Evolutionary conservation across 1,139 yeast species (phyloP).

Genomic region (Diutina neorugosa): DNA sequence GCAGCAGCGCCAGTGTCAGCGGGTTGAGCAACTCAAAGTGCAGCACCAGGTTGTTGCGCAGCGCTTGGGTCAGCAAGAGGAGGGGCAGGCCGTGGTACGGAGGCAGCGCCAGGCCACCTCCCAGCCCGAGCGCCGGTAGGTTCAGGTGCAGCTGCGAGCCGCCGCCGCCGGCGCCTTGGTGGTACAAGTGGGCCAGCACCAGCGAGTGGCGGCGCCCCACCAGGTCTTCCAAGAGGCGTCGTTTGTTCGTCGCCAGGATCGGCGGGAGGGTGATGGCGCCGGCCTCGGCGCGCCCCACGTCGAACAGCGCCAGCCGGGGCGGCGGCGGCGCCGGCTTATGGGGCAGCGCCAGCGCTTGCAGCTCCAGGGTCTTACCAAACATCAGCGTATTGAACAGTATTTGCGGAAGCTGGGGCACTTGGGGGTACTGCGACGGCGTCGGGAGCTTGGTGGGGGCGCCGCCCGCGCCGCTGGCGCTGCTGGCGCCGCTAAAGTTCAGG

Average conservation of each 20-base stretch:
- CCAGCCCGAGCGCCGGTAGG: not conserved
- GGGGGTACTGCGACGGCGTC: slow-evolving; percentile 8
- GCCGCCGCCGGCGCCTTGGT: not conserved
- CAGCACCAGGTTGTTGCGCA: slow-evolving; percentile 25
- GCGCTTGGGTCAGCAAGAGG: slow-evolving; percentile 4
- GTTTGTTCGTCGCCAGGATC: slow-evolving; percentile 1
- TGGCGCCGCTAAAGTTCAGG: not conserved
- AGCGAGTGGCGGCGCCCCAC: slow-evolving; percentile 3
- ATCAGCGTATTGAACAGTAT: slow-evolving; percentile 29
- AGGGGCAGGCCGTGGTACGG: slow-evolving; percentile 7
- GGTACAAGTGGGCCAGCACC: slow-evolving; percentile 4
- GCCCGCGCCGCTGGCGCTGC: not conserved
- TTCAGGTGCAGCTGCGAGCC: not conserved
- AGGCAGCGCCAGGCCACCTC: slow-evolving; percentile 26
- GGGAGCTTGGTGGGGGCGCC: not conserved
- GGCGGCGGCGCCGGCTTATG: slow-evolving; percentile 6
- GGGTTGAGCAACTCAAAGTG: slow-evolving; percentile 19
- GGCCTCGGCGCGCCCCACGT: not conserved
- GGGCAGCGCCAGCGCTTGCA: not conserved
- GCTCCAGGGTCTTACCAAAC: slow-evolving; percentile 15
- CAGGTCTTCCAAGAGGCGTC: slow-evolving; percentile 3
- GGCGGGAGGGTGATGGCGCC: slow-evolving; percentile 1
- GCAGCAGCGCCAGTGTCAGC: slow-evolving; percentile 14
- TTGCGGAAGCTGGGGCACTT: slow-evolving; percentile 9
- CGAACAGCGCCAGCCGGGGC: slow-evolving; percentile 2